Percentiles rank a stretch among this genome's conserved stretches.
These are phyloP conservation scores for Petrea volubilis DNA, from an alignment of 257 asterid species.

Conservation along the genomic window DNA sequence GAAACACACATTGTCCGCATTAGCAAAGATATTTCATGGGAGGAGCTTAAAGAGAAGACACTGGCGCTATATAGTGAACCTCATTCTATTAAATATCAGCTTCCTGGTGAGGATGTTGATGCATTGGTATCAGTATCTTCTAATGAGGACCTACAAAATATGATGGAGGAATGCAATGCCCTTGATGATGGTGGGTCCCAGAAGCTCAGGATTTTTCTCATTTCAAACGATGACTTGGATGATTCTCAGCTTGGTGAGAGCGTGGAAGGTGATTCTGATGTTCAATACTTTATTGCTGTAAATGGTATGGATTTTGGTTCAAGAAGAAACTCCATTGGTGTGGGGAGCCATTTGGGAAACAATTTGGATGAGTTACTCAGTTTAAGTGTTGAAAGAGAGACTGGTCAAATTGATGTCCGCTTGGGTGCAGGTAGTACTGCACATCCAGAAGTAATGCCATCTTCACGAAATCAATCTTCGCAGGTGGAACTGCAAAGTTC, in stretches of 20 bases:
- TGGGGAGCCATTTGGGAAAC: constrained; percentile 56
- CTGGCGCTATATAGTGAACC: constrained; percentile 45
- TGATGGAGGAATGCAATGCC: constrained; percentile 82
- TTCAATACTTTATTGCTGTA: constrained; percentile 79
- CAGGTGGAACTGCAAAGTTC: constrained; percentile 40
- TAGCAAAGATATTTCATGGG: constrained; percentile 68
- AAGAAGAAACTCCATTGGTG: constrained; percentile 59
- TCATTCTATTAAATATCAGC: constrained; percentile 80
- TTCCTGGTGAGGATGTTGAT: constrained; percentile 98
- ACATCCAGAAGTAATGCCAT: constrained; percentile 37
- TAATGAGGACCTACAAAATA: constrained; percentile 87
- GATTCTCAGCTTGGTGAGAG: constrained; percentile 67
- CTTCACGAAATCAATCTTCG: constrained; percentile 47
- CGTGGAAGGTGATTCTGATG: constrained; percentile 65
- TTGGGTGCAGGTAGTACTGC: constrained; percentile 33
- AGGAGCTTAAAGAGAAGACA: constrained; percentile 73
- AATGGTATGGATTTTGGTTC: constrained; percentile 82
- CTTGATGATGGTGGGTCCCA: constrained; percentile 63
- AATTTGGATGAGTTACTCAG: constrained; percentile 71
- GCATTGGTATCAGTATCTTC: constrained; percentile 88
- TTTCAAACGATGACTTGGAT: constrained; percentile 60
- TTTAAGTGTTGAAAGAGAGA: constrained; percentile 51
- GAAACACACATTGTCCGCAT: constrained; percentile 80
- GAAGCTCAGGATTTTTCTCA: constrained; percentile 76
- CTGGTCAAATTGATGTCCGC: constrained; percentile 39